Evolutionary conservation across 805 yeast species (phyloP), one percentile per base, ranked within the genome.

Genomic region (Wickerhamomyces ciferrii): DNA sequence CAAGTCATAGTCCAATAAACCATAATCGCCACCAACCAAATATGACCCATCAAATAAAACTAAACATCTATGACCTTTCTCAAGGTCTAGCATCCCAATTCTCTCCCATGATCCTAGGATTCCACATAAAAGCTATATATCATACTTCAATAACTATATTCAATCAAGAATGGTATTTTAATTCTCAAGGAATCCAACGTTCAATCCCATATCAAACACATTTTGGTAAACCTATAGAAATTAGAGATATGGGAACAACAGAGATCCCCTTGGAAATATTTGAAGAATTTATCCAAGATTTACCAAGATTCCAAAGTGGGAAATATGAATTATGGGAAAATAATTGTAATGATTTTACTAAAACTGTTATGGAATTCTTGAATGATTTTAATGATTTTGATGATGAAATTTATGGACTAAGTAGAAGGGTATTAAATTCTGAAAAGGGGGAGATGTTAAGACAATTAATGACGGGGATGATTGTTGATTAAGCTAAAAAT

Each of bases 341-440:
- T 61, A 83, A 83, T 56, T 83, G 89, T 62, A 83, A 83, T 62
- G 83, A 84, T 62, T 82, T 83, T 63, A 71, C 84, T 18, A 75
- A 81, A 53, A 80, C 74, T 40, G 56, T 78, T 46, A 55, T 78
- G 38, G 80, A 81, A 54, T 82, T 83, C 50, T 61, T 81, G 48
- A 80, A 76, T 21, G 85, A 83, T n/a, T n/a, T n/a, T 7, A 66
- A 68, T 47, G 71, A 66, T 43, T 67, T 83, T 36, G 88, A 86
- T 13, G 69, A 68, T 19, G 66, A 75, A 43, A 81, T 83, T 20
- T 59, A 71, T 36, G 60, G 67, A 18, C 67, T 82, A 19, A 87
- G 89, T 0, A 70, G 71, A 42, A 67, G 67, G 35, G 87, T 76
- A 0, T 62, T 77, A 24, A 59, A 58, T 13, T 74, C 78, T 4